Evolutionary conservation across 2,329 filamentous ascomycete genomes (phyloP).

Genomic region (Fusarium paranaense): DNA sequence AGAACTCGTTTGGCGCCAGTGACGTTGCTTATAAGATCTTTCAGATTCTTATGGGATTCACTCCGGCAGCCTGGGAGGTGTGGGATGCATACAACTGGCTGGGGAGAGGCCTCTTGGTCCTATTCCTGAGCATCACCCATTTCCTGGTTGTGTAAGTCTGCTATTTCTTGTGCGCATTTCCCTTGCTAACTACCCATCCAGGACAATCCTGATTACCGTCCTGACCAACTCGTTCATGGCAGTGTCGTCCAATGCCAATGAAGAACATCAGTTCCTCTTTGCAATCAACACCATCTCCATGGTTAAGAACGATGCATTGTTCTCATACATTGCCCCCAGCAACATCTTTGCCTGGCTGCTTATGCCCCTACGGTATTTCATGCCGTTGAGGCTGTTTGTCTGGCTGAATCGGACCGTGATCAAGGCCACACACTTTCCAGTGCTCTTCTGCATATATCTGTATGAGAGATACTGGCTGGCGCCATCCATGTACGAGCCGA

Average conservation of each 20-base stretch:
- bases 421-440: constrained; percentile 89
- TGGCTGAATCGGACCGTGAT: constrained; percentile 90
- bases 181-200: constrained; percentile 41
- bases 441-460: constrained; percentile 85
- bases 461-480: constrained; percentile 88
- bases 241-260: constrained; percentile 91
- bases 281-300: constrained; percentile 97
- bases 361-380: constrained; percentile 82
- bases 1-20: constrained; percentile 74
- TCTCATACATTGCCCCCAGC: constrained; percentile 91
- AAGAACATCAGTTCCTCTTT: constrained; percentile 93
- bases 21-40: constrained; percentile 92
- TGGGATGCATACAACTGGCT: constrained; percentile 80
- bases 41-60: constrained; percentile 95
- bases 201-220: constrained; percentile 94
- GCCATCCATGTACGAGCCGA: constrained; percentile 81
- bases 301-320: constrained; percentile 97
- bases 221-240: constrained; percentile 96
- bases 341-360: constrained; percentile 93
- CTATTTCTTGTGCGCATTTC: not conserved
- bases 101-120: constrained; percentile 78
- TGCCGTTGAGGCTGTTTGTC: constrained; percentile 85
- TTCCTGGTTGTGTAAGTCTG: constrained; percentile 81
- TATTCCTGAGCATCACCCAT: constrained; percentile 95
- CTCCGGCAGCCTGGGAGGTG: constrained; percentile 94